Evolutionary conservation across 1,139 yeast genomes (phyloP).

Genomic region (Blastobotrys apis): DNA sequence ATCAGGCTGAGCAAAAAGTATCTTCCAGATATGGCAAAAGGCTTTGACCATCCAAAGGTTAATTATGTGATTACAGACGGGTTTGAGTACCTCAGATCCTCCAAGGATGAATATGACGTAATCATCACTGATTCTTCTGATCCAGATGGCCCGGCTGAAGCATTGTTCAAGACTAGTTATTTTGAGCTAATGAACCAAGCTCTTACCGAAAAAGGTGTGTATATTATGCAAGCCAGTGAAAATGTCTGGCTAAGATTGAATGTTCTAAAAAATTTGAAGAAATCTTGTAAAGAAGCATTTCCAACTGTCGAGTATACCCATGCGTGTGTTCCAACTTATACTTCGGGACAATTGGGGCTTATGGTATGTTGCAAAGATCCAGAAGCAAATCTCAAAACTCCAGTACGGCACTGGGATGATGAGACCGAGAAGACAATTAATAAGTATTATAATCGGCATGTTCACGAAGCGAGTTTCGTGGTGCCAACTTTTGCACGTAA

Average conservation of each 20-base stretch:
- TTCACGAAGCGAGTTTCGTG: constrained; percentile 82
- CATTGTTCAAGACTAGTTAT: constrained; percentile 81
- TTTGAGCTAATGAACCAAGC: constrained; percentile 76
- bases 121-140: constrained; percentile 93
- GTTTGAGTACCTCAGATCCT: constrained; percentile 78
- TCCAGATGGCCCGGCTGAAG: constrained; percentile 95
- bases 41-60: constrained; percentile 77
- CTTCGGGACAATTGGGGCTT: constrained; percentile 90
- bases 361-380: constrained; percentile 85
- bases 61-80: constrained; percentile 86
- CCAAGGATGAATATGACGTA: constrained; percentile 71
- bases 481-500: constrained; percentile 75
- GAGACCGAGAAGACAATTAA: constrained; percentile 61
- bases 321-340: constrained; percentile 88
- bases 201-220: constrained; percentile 76
- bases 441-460: constrained; percentile 72
- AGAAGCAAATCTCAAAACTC: constrained; percentile 56
- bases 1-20: constrained; percentile 76
- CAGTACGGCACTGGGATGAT: constrained; percentile 60
- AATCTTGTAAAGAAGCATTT: constrained; percentile 73
- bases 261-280: constrained; percentile 68
- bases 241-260: constrained; percentile 84
- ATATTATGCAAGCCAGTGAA: constrained; percentile 83
- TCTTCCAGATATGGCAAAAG: constrained; percentile 78
- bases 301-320: constrained; percentile 85